These are phyloP conservation scores for Rubia tinctorum DNA, from an alignment of 305 asterid genomes.

Conservation along the genomic window DNA sequence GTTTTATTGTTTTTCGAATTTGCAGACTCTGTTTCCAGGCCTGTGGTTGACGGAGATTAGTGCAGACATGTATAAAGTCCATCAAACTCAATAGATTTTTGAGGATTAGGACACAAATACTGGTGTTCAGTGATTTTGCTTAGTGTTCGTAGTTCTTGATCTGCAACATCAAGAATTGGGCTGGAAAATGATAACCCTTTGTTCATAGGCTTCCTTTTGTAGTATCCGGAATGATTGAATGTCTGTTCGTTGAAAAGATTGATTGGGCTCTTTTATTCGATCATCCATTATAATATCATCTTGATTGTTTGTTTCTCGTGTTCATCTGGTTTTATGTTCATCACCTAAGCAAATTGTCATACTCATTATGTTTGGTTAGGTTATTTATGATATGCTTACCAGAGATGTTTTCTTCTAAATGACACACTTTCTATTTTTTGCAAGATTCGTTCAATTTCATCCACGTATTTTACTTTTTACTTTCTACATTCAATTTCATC, in stretches of 20 bases:
- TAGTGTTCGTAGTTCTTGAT: no score
- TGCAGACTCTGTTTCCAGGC: constrained; percentile 79
- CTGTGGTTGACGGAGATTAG: constrained; percentile 75
- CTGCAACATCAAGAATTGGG: not conserved
- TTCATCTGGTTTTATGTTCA: no score
- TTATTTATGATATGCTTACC: no score
- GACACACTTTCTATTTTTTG: not conserved
- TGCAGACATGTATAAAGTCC: constrained; percentile 70
- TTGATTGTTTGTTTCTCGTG: not conserved
- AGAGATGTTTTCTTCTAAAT: no score
- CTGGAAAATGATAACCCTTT: constrained; percentile 4
- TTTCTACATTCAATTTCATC: no score
- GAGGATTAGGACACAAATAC: not conserved
- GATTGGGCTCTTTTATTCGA: not conserved
- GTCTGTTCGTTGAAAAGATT: not conserved
- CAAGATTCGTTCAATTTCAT: no score
- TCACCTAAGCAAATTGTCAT: not conserved
- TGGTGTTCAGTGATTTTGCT: no score
- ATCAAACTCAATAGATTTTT: constrained; percentile 41
- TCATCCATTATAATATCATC: not conserved
- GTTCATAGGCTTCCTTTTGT: constrained; percentile 1
- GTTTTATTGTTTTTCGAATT: constrained; percentile 23
- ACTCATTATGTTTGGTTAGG: no score
- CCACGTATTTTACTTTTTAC: no score
- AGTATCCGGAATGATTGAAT: constrained; percentile 5